phyloP scores from a whole-genome alignment of 2,329 filamentous ascomycete genomes.

The Aspergillus puulaauensis region DNA sequence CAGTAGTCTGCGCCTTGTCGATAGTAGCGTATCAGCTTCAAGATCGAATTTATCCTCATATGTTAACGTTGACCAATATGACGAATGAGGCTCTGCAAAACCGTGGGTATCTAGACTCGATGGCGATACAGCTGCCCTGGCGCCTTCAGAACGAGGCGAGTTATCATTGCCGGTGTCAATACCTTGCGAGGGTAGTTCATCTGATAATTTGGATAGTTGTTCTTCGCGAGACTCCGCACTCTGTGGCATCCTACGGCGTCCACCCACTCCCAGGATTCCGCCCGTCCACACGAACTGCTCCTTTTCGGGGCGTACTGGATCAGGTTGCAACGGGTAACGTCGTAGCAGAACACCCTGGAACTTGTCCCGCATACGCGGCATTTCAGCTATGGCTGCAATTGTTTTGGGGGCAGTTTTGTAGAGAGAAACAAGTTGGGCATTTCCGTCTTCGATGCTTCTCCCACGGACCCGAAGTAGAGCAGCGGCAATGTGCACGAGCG shows the following conservation, averaged over 20 bases:
- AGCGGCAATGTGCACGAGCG: conserved; percentile 45
- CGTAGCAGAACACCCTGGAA: conserved; percentile 43
- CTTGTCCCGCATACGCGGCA: conserved; percentile 42
- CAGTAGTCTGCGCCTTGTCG: conserved; percentile 12
- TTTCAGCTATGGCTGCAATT: conserved; percentile 33
- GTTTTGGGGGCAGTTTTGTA: conserved; percentile 36
- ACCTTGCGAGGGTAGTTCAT: neutral
- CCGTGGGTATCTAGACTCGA: neutral
- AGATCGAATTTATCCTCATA: conserved; percentile 27
- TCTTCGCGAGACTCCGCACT: conserved; percentile 6
- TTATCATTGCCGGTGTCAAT: neutral
- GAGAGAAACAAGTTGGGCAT: conserved; percentile 28
- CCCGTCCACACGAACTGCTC: conserved; percentile 35
- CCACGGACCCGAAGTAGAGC: conserved; percentile 38
- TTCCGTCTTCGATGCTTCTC: conserved; percentile 35
- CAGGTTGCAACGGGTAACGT: conserved; percentile 25
- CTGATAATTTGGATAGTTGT: neutral
- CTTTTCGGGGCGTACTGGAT: conserved; percentile 15
- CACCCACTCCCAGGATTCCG: conserved; percentile 31
- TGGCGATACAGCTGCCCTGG: neutral
- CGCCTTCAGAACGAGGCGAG: neutral
- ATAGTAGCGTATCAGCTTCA: conserved; percentile 23
- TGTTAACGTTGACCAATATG: conserved; percentile 15
- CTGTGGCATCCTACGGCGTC: conserved; percentile 16
- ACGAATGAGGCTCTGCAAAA: neutral